phyloP scores from a whole-genome alignment of 768 basidiomycete genomes.

The Naematelia encephala region DNA sequence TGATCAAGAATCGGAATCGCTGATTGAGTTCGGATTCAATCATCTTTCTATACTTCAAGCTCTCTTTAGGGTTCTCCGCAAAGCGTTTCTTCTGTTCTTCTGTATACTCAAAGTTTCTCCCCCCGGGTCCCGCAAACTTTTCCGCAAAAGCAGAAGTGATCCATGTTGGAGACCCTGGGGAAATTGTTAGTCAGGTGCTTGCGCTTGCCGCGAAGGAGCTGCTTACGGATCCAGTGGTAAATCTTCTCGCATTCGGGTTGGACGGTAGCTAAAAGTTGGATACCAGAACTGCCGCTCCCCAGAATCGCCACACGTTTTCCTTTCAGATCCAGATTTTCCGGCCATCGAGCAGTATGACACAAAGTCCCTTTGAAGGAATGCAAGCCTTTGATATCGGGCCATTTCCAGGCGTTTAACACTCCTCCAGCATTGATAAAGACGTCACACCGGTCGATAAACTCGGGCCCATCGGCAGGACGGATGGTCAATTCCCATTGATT shows the following conservation, averaged over 20 bases:
- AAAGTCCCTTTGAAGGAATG: conserved; percentile 60
- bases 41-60: no score
- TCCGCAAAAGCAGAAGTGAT: no score
- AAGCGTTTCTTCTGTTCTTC: no score
- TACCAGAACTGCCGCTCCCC: conserved; percentile 31
- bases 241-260: no score
- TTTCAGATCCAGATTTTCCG: conserved; percentile 43
- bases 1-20: conserved; percentile 22
- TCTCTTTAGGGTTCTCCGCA: no score
- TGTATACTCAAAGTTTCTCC: no score
- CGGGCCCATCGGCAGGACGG: conserved; percentile 6
- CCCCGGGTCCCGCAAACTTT: no score
- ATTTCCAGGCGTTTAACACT: conserved; percentile 58
- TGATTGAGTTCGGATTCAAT: conserved; percentile 20
- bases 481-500: conserved; percentile 61
- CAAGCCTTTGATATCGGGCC: conserved; percentile 65
- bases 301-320: conserved; percentile 45
- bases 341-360: conserved; percentile 64
- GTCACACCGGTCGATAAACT: conserved; percentile 55
- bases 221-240: conserved; percentile 15
- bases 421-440: conserved; percentile 55
- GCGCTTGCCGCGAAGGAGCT: conserved; percentile 12
- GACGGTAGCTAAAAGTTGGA: conserved; percentile 25
- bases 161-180: no score
- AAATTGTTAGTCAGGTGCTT: no score